phyloP scores from a whole-genome alignment of 2,329 filamentous ascomycete species.

The Colletotrichum sidae region DNA sequence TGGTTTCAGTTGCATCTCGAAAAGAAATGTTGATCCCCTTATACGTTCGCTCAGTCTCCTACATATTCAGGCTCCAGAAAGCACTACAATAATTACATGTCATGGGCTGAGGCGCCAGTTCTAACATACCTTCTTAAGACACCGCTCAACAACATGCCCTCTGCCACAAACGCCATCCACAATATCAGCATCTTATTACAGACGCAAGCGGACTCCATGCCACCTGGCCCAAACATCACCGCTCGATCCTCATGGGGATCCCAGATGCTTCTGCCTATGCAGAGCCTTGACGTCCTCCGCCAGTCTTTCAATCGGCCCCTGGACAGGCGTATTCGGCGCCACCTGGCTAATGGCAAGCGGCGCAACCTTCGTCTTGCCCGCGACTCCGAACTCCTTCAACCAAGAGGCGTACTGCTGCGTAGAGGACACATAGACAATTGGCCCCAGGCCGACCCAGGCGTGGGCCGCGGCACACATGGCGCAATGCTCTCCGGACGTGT shows the following conservation, averaged over 20 bases:
- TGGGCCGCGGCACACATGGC: conserved; percentile 52
- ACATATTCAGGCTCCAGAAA: no score
- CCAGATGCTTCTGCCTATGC: conserved; percentile 37
- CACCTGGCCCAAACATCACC: background rate
- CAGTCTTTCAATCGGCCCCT: conserved; percentile 46
- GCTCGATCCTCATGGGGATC: background rate
- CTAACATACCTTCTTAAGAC: no score
- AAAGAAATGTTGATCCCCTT: no score
- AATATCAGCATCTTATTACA: background rate
- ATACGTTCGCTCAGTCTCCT: no score
- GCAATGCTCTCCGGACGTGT: conserved; percentile 53
- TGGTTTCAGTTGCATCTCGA: no score
- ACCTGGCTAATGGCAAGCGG: conserved; percentile 45
- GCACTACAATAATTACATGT: no score
- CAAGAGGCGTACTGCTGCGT: conserved; percentile 45
- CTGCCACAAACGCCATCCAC: no score
- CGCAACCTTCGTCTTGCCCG: conserved; percentile 36
- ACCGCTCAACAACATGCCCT: no score
- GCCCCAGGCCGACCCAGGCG: conserved; percentile 48
- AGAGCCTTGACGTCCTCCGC: conserved; percentile 45
- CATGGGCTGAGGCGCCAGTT: no score
- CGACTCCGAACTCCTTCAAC: conserved; percentile 44
- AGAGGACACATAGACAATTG: conserved; percentile 49
- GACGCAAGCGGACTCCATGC: background rate
- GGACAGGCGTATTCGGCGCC: conserved; percentile 43